A percentile compares a stretch with the other conserved stretches of the same genome.
Evolutionary conservation across 768 basidiomycete genomes (phyloP).

Genomic region (Collybiopsis confluens): DNA sequence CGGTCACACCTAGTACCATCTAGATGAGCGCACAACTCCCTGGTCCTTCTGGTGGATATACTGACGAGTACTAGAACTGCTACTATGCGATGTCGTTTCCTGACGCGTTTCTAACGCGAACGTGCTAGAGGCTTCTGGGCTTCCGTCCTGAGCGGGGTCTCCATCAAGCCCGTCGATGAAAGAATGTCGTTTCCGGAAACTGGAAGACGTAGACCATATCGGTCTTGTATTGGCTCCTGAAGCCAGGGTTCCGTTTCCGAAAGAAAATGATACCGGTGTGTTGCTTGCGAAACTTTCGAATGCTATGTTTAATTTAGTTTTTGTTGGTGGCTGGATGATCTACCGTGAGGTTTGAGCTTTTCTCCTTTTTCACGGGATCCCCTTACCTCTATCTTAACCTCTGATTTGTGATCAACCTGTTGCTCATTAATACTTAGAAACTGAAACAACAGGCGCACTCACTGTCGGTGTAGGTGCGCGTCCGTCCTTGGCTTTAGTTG

Average conservation of each 20-base stretch:
- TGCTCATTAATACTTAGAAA: too few species aligned
- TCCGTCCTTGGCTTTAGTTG: too few species aligned
- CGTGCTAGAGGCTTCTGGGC: background rate
- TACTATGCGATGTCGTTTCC: background rate
- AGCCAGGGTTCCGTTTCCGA: background rate
- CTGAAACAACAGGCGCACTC: too few species aligned
- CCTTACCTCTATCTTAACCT: too few species aligned
- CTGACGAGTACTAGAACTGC: conserved; percentile 7
- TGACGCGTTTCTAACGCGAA: background rate
- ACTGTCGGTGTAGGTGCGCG: too few species aligned
- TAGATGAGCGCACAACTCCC: background rate
- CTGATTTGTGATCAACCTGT: too few species aligned
- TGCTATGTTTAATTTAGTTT: background rate
- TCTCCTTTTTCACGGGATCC: too few species aligned
- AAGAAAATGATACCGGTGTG: background rate
- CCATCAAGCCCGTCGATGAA: conserved; percentile 1
- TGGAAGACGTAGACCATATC: conserved; percentile 3
- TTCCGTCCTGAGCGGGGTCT: background rate
- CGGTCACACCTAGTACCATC: conserved; percentile 39
- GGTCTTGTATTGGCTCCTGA: conserved; percentile 6
- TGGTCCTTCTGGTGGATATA: background rate
- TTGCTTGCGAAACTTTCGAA: background rate
- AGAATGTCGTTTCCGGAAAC: conserved; percentile 6
- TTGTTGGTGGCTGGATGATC: background rate
- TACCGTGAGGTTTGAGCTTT: background rate